phyloP scores from a whole-genome alignment of 352 stramenopile genomes.

The Phytopythium aichiense region DNA sequence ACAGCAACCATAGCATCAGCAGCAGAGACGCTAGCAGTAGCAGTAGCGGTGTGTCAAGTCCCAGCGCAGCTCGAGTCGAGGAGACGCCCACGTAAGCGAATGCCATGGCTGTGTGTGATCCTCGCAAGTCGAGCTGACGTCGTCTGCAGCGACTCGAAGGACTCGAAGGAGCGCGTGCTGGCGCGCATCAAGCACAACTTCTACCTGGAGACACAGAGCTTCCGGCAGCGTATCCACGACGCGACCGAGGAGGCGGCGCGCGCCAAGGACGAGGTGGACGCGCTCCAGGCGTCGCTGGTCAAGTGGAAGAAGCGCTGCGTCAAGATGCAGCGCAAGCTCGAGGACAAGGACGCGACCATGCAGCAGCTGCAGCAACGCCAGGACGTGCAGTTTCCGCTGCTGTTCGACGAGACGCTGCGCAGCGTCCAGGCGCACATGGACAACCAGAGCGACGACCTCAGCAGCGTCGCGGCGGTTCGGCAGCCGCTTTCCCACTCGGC shows the following conservation, averaged over 20 bases:
- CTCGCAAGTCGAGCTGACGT: no score
- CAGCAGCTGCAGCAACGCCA: conserved; percentile 46
- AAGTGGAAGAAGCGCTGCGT: conserved; percentile 45
- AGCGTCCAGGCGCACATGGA: conserved; percentile 40
- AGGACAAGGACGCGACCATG: conserved; percentile 56
- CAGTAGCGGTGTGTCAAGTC: background rate
- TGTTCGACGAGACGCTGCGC: conserved; percentile 65
- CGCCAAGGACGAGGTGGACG: conserved; percentile 22
- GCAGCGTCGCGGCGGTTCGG: conserved; percentile 4
- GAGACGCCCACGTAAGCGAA: background rate
- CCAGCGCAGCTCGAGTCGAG: background rate
- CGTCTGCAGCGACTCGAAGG: conserved; percentile 11
- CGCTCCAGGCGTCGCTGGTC: conserved; percentile 41
- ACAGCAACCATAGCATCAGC: background rate
- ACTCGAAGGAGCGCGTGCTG: conserved; percentile 27
- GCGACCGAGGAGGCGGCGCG: conserved; percentile 19
- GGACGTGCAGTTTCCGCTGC: conserved; percentile 39
- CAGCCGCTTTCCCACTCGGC: conserved; percentile 38
- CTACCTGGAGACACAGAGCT: conserved; percentile 45
- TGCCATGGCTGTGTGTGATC: background rate
- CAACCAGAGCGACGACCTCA: conserved; percentile 20
- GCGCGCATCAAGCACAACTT: conserved; percentile 60
- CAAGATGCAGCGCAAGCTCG: conserved; percentile 52
- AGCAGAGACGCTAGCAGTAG: background rate
- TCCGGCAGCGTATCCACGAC: conserved; percentile 33